Conservation (phyloP, 257 asterid species). For the Nicotiana attenuata region DNA sequence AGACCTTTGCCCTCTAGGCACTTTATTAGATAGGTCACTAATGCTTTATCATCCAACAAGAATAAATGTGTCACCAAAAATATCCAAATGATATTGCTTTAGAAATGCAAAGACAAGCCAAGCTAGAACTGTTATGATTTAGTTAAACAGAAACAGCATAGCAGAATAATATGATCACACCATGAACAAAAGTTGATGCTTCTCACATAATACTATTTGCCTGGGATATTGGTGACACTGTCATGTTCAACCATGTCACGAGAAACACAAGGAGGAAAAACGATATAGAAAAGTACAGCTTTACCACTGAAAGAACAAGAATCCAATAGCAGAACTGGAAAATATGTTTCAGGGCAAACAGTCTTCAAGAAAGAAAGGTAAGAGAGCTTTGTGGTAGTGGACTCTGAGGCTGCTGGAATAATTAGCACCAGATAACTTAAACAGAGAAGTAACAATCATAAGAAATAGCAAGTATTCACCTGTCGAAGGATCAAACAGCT, state of each 20-base stretch:
- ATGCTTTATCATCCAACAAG: background rate
- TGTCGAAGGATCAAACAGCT: constrained; percentile 6
- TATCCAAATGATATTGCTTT: background rate
- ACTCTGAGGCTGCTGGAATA: background rate
- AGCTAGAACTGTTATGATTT: background rate
- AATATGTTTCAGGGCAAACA: background rate
- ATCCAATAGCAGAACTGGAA: background rate
- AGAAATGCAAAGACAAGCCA: background rate
- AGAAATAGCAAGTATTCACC: background rate
- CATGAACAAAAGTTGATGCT: background rate
- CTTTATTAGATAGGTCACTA: background rate
- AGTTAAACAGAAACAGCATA: background rate
- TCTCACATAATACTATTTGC: background rate
- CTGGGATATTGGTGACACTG: background rate
- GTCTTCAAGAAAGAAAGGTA: background rate
- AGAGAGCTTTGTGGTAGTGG: background rate
- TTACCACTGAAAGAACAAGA: background rate
- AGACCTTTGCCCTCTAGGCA: background rate
- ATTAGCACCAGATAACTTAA: background rate
- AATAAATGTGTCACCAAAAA: background rate
- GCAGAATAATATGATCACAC: background rate
- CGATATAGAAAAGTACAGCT: background rate
- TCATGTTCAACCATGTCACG: background rate
- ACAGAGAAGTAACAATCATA: background rate
- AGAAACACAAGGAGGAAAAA: background rate